phyloP scores from a whole-genome alignment of 495 filamentous ascomycete genomes.

The Acidomyces sp. region DNA sequence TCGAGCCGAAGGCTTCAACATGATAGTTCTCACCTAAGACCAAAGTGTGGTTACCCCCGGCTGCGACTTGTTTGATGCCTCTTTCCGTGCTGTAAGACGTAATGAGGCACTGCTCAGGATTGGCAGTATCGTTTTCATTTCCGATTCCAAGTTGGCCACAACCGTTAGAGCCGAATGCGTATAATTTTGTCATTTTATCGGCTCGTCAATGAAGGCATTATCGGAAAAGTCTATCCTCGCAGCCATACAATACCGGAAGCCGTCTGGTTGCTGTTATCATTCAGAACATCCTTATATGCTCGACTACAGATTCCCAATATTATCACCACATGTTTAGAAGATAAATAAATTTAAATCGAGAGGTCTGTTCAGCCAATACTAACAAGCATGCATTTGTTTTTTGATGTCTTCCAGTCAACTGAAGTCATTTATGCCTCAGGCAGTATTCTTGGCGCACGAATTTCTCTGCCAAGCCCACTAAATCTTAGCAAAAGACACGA shows the following conservation, averaged over 20 bases:
- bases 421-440: neutral
- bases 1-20: constrained; percentile 51
- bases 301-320: no score
- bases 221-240: no score
- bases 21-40: constrained; percentile 44
- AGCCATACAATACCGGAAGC: no score
- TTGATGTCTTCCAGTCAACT: no score
- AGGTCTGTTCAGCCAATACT: no score
- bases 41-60: constrained; percentile 83
- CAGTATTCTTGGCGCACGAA: constrained; percentile 1
- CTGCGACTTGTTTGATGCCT: constrained; percentile 39
- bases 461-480: neutral
- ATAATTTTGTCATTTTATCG: constrained; percentile 19
- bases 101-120: constrained; percentile 36
- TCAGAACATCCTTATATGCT: no score
- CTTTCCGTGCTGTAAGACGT: no score
- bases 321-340: no score
- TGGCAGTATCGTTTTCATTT: constrained; percentile 58
- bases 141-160: constrained; percentile 75
- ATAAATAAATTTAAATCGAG: no score
- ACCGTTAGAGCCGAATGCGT: constrained; percentile 84
- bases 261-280: no score
- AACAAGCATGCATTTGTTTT: no score
- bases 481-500: no score
- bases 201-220: neutral